A percentile compares a stretch with the other conserved stretches of the same genome.
These are phyloP conservation scores for Annona cherimola DNA, from an alignment of 164 flowering plant genomes.

Conservation along the genomic window DNA sequence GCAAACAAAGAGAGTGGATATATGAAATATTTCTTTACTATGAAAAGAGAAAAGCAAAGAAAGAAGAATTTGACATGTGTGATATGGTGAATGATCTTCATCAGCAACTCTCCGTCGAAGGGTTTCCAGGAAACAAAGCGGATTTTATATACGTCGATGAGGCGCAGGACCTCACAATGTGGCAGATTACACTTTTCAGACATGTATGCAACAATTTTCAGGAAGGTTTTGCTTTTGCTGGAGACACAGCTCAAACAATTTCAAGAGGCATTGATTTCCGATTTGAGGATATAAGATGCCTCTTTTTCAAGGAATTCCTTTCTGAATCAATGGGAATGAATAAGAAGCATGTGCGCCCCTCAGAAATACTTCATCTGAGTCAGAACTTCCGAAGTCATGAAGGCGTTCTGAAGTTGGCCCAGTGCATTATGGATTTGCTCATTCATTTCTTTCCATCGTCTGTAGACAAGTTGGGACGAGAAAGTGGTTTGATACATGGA, in stretches of 20 bases:
- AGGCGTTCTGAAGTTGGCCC: conserved; percentile 63
- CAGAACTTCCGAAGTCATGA: conserved; percentile 78
- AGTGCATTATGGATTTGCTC: conserved; percentile 56
- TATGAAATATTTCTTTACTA: conserved; percentile 53
- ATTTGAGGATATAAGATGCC: conserved; percentile 22
- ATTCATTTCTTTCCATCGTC: conserved; percentile 52
- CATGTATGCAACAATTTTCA: conserved; percentile 52
- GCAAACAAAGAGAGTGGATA: conserved; percentile 34
- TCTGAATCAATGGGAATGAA: conserved; percentile 19
- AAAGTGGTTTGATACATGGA: conserved; percentile 59
- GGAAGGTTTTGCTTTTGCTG: conserved; percentile 72
- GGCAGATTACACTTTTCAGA: conserved; percentile 66
- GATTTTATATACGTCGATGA: conserved; percentile 82
- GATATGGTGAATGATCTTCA: conserved; percentile 72
- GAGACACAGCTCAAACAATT: conserved; percentile 84
- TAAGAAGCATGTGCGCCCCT: conserved; percentile 33
- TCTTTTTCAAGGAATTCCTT: conserved; percentile 57
- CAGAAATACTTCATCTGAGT: conserved; percentile 42
- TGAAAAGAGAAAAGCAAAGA: conserved; percentile 49
- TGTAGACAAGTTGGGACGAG: conserved; percentile 52
- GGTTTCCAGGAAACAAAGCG: conserved; percentile 37
- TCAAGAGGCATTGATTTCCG: conserved; percentile 34
- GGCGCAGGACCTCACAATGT: conserved; percentile 79
- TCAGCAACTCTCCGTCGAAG: conserved; percentile 31
- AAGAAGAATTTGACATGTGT: conserved; percentile 63